Evolutionary conservation across 176 grass and related monocot genomes (phyloP).

Genomic region (Carex cristatella): DNA sequence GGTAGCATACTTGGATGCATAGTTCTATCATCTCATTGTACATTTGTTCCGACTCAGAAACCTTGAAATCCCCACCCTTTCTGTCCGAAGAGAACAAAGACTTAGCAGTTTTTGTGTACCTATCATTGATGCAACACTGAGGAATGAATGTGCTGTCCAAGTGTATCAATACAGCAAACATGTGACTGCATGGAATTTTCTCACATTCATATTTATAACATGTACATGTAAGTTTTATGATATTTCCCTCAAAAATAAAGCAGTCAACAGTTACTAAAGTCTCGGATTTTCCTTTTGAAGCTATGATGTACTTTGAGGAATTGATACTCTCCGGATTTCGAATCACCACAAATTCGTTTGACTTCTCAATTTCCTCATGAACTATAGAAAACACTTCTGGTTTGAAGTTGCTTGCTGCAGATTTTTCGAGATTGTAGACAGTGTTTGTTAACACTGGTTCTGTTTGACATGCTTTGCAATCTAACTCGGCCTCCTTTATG

Average conservation of each 20-base stretch:
- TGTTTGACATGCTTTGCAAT: too few species aligned
- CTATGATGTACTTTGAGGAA: neutral
- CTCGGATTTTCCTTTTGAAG: neutral
- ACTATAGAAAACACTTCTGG: neutral
- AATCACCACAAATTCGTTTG: neutral
- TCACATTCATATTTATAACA: neutral
- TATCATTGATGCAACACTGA: neutral
- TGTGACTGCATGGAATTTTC: neutral
- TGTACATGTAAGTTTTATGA: neutral
- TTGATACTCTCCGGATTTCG: too few species aligned
- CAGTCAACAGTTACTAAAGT: neutral
- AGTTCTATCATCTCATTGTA: neutral
- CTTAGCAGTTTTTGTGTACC: neutral
- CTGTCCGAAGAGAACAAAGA: neutral
- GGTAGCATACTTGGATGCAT: neutral
- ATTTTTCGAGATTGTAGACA: too few species aligned
- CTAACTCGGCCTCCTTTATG: too few species aligned
- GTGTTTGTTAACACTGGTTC: too few species aligned
- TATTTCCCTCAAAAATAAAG: neutral
- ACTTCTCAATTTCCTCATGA: neutral
- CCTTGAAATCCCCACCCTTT: neutral
- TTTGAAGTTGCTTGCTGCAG: neutral
- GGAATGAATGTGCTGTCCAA: neutral
- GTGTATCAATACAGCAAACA: neutral
- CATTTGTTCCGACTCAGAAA: neutral